These are phyloP conservation scores for Clonostachys byssicola DNA, from an alignment of 2,329 filamentous ascomycete genomes.

Conservation along the genomic window DNA sequence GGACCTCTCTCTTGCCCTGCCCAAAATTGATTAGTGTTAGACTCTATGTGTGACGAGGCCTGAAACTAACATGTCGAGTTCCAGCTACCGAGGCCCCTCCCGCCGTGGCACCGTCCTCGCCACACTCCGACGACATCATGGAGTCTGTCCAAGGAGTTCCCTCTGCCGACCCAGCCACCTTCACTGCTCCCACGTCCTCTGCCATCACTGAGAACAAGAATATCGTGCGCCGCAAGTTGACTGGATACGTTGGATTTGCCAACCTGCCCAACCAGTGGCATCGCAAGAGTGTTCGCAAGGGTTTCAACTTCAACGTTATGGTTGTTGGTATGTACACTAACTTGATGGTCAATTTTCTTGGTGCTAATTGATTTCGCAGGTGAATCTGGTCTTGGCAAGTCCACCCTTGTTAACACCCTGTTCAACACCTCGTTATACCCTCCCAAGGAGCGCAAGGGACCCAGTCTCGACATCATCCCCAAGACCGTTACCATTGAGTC, in stretches of 20 bases:
- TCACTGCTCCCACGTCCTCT: constrained; percentile 26
- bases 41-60: too few relatives aligned
- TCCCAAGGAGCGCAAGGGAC: constrained; percentile 96
- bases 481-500: constrained; percentile 96
- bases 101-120: constrained; percentile 34
- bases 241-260: constrained; percentile 97
- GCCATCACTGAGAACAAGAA: constrained; percentile 75
- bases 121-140: constrained; percentile 27
- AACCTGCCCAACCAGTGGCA: constrained; percentile 99
- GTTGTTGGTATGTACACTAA: constrained; percentile 78
- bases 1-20: too few relatives aligned
- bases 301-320: constrained; percentile 99
- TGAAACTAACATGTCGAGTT: constrained; percentile 37
- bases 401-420: constrained; percentile 96
- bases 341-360: not conserved
- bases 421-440: constrained; percentile 99
- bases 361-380: constrained; percentile 48
- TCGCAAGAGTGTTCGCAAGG: constrained; percentile 99
- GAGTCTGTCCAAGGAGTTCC: constrained; percentile 19
- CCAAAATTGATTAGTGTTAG: too few relatives aligned
- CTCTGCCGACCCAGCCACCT: constrained; percentile 25
- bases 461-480: constrained; percentile 95
- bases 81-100: constrained; percentile 36
- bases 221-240: constrained; percentile 97
- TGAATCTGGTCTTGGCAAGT: constrained; percentile 99